These are phyloP conservation scores for Pseudonectria buxi DNA, from an alignment of 2,329 filamentous ascomycete species.

Conservation along the genomic window DNA sequence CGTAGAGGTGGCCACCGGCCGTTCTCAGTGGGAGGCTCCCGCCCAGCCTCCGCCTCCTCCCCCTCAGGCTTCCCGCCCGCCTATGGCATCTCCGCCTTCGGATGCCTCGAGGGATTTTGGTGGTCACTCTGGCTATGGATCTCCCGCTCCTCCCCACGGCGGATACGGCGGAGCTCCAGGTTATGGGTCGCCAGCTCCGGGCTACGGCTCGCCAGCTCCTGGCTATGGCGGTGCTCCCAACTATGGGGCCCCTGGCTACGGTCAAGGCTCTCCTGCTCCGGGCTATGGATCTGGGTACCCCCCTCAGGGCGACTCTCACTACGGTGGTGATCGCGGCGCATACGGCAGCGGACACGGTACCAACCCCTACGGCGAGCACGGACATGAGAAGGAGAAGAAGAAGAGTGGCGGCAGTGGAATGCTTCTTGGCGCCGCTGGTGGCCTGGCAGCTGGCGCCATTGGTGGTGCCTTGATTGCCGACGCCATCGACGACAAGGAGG, in stretches of 20 bases:
- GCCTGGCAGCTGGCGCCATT: conserved; percentile 49
- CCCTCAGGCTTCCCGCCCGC: conserved; percentile 18
- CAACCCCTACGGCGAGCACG: conserved; percentile 8
- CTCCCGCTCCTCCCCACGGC: conserved; percentile 3
- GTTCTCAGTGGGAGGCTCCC: conserved; percentile 59
- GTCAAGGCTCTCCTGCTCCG: conserved; percentile 1
- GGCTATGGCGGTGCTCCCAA: conserved; percentile 10
- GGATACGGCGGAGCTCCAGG: conserved; percentile 2
- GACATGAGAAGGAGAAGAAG: conserved; percentile 26
- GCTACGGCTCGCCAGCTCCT: conserved; percentile 14
- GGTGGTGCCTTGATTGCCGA: conserved; percentile 54
- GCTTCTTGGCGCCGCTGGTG: conserved; percentile 52
- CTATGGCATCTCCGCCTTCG: conserved; percentile 14
- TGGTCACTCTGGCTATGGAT: conserved; percentile 1
- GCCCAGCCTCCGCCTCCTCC: conserved; percentile 21
- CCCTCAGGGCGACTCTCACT: conserved; percentile 7
- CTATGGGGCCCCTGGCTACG: conserved; percentile 5
- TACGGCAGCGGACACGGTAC: conserved; percentile 5
- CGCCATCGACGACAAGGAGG: conserved; percentile 33
- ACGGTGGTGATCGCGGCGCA: conserved; percentile 9
- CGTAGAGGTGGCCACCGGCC: conserved; percentile 53
- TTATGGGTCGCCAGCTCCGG: conserved; percentile 1
- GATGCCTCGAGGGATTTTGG: conserved; percentile 20
- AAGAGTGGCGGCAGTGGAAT: conserved; percentile 45
- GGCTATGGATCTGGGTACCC: conserved; percentile 7